Conservation (phyloP, 1,139 yeast species). For the Suhomyces wounanorum region DNA sequence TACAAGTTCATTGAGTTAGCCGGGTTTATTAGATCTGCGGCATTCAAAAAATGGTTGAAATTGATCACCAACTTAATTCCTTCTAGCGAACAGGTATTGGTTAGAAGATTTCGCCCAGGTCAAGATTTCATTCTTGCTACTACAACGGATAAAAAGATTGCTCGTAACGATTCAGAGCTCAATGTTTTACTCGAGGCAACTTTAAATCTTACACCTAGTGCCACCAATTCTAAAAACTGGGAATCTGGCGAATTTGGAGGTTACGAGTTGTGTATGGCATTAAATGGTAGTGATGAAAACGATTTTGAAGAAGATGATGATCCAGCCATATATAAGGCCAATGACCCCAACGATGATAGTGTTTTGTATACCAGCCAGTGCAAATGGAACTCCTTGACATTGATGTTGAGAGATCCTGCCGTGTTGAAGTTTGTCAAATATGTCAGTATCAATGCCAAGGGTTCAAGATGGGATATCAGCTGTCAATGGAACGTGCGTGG, state of each 20-base stretch:
- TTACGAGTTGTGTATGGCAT: conserved; percentile 84
- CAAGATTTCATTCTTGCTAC: conserved; percentile 93
- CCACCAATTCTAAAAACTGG: conserved; percentile 60
- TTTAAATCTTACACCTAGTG: conserved; percentile 73
- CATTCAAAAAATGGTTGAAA: conserved; percentile 72
- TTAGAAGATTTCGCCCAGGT: conserved; percentile 93
- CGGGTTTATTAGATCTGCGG: conserved; percentile 55
- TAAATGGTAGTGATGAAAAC: conserved; percentile 52
- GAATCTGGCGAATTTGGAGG: conserved; percentile 90
- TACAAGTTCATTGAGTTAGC: conserved; percentile 54
- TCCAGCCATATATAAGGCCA: conserved; percentile 58
- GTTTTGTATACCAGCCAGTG: conserved; percentile 83
- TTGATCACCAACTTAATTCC: conserved; percentile 65
- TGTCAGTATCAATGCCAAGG: conserved; percentile 84
- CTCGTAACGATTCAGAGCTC: conserved; percentile 40
- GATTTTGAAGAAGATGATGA: conserved; percentile 46
- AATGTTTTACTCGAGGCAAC: conserved; percentile 69
- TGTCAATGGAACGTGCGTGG: conserved; percentile 75
- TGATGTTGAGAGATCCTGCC: conserved; percentile 81
- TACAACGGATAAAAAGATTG: conserved; percentile 53
- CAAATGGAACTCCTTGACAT: conserved; percentile 74
- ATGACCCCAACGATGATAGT: conserved; percentile 68
- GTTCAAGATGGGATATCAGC: conserved; percentile 89
- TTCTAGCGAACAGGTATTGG: conserved; percentile 64
- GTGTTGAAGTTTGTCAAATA: conserved; percentile 91